phyloP scores from a whole-genome alignment of 495 filamentous ascomycete genomes.

The Penicillium mononematosum region DNA sequence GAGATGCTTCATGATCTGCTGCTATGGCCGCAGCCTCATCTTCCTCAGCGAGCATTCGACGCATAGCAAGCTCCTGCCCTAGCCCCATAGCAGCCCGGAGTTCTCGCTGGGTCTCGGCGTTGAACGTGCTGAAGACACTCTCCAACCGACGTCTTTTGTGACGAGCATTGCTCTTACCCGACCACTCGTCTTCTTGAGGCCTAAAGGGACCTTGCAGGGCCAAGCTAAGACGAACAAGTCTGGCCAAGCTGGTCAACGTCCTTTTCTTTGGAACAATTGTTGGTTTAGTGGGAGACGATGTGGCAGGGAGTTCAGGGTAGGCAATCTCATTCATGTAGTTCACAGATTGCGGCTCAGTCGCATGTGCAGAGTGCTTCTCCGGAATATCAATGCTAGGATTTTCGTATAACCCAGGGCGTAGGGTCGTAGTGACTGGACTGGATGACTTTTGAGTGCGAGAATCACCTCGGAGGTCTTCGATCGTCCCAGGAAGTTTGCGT shows the following conservation, averaged over 20 bases:
- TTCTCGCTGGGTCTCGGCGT: constrained; percentile 42
- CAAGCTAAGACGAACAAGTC: constrained; percentile 46
- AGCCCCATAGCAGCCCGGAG: constrained; percentile 47
- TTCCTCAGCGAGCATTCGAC: constrained; percentile 22
- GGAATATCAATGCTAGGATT: neutral
- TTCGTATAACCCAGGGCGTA: neutral
- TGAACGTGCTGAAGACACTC: constrained; percentile 46
- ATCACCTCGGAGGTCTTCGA: constrained; percentile 23
- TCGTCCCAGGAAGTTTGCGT: constrained; percentile 30
- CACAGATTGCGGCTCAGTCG: neutral
- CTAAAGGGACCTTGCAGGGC: constrained; percentile 47
- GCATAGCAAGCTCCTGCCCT: constrained; percentile 50
- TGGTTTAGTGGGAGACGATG: constrained; percentile 6
- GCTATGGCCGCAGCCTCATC: constrained; percentile 8
- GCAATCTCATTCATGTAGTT: constrained; percentile 6
- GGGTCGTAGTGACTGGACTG: constrained; percentile 13
- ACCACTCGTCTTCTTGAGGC: constrained; percentile 20
- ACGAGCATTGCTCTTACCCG: constrained; percentile 6
- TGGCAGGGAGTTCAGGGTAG: constrained; percentile 22
- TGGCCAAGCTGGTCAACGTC: constrained; percentile 36
- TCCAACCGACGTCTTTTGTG: constrained; percentile 36
- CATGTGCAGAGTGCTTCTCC: neutral
- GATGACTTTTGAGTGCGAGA: constrained; percentile 15
- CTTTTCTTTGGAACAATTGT: constrained; percentile 6
- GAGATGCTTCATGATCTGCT: constrained; percentile 10